A percentile compares a stretch with the other conserved stretches of the same genome.
Conservation (phyloP, 1,284 basidiomycete species). For the Cerrena zonata region DNA sequence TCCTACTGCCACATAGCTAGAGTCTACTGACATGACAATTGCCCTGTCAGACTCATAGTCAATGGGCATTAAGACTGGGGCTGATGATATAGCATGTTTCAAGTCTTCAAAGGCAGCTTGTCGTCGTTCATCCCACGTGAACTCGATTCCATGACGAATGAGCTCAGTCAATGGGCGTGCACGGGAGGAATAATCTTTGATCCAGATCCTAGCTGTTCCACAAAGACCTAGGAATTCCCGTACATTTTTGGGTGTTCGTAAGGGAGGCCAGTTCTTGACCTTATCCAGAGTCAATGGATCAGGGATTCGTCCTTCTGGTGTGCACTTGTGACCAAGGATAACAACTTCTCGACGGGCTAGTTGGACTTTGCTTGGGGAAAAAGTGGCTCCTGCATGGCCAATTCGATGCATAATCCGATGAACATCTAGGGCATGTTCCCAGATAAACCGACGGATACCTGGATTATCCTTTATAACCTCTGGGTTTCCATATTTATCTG, state of each 20-base stretch:
- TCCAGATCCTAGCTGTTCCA: constrained; percentile 26
- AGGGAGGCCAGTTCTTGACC: constrained; percentile 25
- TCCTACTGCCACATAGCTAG: constrained; percentile 31
- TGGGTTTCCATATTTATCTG: constrained; percentile 12
- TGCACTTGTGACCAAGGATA: constrained; percentile 24
- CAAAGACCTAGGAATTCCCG: constrained; percentile 20
- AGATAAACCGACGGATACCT: constrained; percentile 28
- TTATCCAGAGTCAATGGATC: constrained; percentile 22
- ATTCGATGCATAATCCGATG: constrained; percentile 26
- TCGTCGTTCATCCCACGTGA: constrained; percentile 9
- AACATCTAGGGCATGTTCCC: constrained; percentile 22
- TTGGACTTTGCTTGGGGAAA: constrained; percentile 10
- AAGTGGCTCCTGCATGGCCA: constrained; percentile 21
- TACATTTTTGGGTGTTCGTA: constrained; percentile 22
- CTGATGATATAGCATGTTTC: constrained; percentile 19
- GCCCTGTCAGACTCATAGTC: constrained; percentile 21
- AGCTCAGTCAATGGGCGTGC: constrained; percentile 24
- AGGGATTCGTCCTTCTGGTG: constrained; percentile 20
- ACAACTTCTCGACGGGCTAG: constrained; percentile 4
- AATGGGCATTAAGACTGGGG: constrained; percentile 23
- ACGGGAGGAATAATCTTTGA: constrained; percentile 22
- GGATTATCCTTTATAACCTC: constrained; percentile 25
- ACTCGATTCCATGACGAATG: constrained; percentile 16
- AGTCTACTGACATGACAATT: constrained; percentile 32
- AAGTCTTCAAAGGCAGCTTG: constrained; percentile 17